Evolutionary conservation across 345 rosid species (phyloP).

Genomic region (Heritiera fomes): DNA sequence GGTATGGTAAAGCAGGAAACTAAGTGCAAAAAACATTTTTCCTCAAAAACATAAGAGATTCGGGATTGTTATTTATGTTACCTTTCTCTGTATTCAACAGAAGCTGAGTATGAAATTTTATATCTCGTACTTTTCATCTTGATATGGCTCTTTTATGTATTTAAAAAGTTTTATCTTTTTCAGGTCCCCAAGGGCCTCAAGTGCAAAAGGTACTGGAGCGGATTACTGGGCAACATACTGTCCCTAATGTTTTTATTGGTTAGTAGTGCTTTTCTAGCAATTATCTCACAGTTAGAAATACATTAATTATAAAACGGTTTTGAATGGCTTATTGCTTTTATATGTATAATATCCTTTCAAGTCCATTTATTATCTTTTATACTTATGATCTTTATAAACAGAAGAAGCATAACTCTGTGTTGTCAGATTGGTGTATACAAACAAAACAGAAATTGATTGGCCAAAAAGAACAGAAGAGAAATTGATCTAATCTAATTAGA

Average conservation of each 20-base stretch:
- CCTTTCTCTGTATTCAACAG: neutral
- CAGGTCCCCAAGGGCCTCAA: constrained; percentile 95
- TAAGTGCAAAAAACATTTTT: neutral
- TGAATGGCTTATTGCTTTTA: neutral
- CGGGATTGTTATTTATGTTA: neutral
- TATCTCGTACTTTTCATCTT: neutral
- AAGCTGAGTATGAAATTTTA: neutral
- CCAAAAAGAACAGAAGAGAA: no score
- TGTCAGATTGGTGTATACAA: neutral
- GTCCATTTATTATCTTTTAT: constrained; percentile 1
- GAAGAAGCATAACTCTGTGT: neutral
- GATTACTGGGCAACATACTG: constrained; percentile 90
- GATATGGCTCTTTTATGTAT: neutral
- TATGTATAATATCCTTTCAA: neutral
- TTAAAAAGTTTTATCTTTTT: constrained; percentile 1
- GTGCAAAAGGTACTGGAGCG: constrained; percentile 79
- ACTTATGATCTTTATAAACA: neutral
- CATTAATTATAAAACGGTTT: neutral
- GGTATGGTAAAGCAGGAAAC: neutral
- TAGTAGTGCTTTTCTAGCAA: constrained; percentile 20
- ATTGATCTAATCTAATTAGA: neutral
- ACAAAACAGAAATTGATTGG: neutral
- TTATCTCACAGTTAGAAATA: neutral
- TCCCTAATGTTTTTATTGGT: constrained; percentile 97
- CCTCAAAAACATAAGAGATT: neutral